Evolutionary conservation across 2,329 filamentous ascomycete species (phyloP), one percentile per base, ranked within the genome.

Genomic region (Xylaria sp.): DNA sequence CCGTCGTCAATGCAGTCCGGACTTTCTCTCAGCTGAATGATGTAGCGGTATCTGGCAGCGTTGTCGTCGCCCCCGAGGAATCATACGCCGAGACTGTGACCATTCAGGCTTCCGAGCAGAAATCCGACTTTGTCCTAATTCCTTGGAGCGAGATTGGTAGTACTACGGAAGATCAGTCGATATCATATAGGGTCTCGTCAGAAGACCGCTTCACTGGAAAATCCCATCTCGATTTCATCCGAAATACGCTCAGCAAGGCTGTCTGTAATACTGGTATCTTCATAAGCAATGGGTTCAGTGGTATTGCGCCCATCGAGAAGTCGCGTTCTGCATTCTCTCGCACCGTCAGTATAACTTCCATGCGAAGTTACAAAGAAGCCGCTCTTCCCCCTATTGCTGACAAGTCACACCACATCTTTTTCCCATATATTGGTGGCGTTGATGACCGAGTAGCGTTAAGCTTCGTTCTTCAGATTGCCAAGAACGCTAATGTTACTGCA

Each of bases 141-240:
- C 95, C 95, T 0, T 98, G 96, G 95, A 95, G 91, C 73, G 92
- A 97, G 73, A 91, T 90, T 0, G 93, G 93, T 13, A 89, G 87
- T 68, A 86, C 95, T 73, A 87, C 86, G 9, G 94, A 97, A 69
- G 86, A 89, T 46, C 83, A 82, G 70, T 81, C 78, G 50, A 77
- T 80, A 41, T 76, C 80, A 4, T 77, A 81, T 52, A 76, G 81
- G 4, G 79, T 83, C 4, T 82, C 85, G 5, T 78, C 81, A 1
- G 82, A 83, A 83, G 90, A 86, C 70, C 87, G 88, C 43, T 90
- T 93, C 67, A 83, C 83, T 3, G 87, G 86, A 34, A 85, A 85
- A 2, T 78, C 86, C 0, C 95, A 97, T 77, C 86, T 90, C 5
- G 82, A 87, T 2, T 97, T 97, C 75, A 88, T 97, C n/a, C 84